Conservation (phyloP, 305 asterid species). For the Striga hermonthica region DNA sequence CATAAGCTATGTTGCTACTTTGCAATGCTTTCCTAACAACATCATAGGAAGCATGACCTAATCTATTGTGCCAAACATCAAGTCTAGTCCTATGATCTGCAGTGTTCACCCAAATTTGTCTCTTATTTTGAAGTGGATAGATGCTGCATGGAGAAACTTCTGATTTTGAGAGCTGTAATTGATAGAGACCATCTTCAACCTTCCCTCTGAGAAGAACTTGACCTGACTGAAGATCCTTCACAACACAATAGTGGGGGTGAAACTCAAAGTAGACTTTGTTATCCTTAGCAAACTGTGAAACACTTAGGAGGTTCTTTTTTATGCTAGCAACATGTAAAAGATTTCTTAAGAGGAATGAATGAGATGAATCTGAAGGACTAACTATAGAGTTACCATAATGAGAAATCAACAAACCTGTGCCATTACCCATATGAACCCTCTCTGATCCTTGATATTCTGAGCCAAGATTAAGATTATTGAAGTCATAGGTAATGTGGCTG, state of each 20-base stretch:
- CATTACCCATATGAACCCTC: not conserved
- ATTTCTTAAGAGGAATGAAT: not conserved
- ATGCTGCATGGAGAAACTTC: not conserved
- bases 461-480: not conserved
- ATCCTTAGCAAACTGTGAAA: not conserved
- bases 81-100: too few relatives aligned
- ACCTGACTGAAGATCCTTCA: not conserved
- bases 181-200: not conserved
- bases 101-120: not conserved
- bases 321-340: not conserved
- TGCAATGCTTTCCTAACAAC: not conserved
- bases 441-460: not conserved
- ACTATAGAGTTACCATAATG: not conserved
- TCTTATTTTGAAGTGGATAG: not conserved
- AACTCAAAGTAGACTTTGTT: not conserved
- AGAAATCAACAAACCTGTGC: not conserved
- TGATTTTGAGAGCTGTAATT: too few relatives aligned
- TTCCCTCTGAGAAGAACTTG: not conserved
- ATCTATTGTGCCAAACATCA: not conserved
- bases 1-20: not conserved
- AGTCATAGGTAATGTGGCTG: not conserved
- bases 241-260: too few relatives aligned
- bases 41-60: not conserved
- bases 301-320: not conserved
- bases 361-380: not conserved